A percentile compares a stretch with the other conserved stretches of the same genome.
These are phyloP conservation scores for Fusarium redolens DNA, from an alignment of 2,329 filamentous ascomycete species.

Conservation along the genomic window DNA sequence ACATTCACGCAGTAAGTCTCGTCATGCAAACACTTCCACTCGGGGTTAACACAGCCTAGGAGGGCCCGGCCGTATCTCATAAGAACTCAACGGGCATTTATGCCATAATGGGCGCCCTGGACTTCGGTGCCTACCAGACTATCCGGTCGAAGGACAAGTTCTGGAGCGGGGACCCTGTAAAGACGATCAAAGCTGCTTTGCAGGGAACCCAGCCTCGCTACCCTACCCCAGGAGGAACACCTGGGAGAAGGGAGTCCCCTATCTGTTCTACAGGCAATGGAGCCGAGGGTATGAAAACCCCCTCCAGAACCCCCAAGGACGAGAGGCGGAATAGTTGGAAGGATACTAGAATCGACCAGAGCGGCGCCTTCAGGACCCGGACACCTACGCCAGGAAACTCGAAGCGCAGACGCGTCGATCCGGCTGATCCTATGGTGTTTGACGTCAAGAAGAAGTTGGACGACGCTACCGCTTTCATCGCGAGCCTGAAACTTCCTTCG, in stretches of 20 bases:
- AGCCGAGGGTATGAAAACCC: neutral
- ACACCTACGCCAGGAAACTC: neutral
- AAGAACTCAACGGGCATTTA: neutral
- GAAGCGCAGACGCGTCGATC: neutral
- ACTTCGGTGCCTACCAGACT: neutral
- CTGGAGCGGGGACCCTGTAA: neutral
- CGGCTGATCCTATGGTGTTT: neutral
- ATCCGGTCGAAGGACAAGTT: neutral
- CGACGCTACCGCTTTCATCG: fast-evolving
- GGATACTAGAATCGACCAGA: too few species aligned
- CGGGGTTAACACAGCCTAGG: neutral
- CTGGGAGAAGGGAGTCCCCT: neutral
- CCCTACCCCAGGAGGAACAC: neutral
- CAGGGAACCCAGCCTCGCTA: neutral
- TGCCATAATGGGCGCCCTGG: neutral
- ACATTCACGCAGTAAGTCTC: neutral
- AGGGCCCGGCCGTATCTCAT: neutral
- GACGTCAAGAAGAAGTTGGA: neutral
- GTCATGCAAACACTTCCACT: neutral
- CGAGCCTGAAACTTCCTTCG: neutral
- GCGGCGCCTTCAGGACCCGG: too few species aligned
- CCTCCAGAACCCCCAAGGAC: neutral
- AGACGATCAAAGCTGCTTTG: neutral
- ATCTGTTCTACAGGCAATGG: neutral
- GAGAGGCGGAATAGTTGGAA: neutral